A percentile compares a stretch with the other conserved stretches of the same genome.
Evolutionary conservation across 1,284 basidiomycete genomes (phyloP).

Genomic region (Cutaneotrichosporon cutaneum): DNA sequence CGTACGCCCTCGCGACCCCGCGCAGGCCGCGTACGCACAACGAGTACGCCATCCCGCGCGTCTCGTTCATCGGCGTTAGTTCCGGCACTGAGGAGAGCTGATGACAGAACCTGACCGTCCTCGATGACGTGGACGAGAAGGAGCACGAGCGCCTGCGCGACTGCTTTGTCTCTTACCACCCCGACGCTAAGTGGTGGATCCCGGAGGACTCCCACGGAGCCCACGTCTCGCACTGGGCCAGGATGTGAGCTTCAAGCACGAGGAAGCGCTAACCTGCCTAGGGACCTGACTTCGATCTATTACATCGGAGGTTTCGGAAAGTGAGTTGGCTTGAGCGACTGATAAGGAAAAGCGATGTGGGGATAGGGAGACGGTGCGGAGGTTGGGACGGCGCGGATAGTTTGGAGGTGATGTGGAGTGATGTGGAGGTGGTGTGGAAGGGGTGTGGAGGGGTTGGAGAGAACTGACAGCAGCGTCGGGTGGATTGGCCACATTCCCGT

Average conservation of each 20-base stretch:
- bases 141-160: constrained; percentile 29
- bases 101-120: constrained; percentile 42
- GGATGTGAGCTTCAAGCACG: constrained; percentile 36
- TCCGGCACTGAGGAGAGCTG: background rate
- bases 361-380: too few relatives aligned
- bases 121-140: constrained; percentile 28
- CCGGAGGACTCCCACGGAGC: constrained; percentile 37
- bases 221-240: constrained; percentile 47
- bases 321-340: constrained; percentile 45
- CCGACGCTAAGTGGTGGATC: constrained; percentile 49
- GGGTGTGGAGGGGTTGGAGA: background rate
- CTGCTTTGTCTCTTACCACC: constrained; percentile 46
- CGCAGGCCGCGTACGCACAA: constrained; percentile 49
- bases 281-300: constrained; percentile 55
- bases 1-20: constrained; percentile 59
- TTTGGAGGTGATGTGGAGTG: background rate
- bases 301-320: constrained; percentile 68
- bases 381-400: background rate
- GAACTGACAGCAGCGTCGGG: constrained; percentile 45
- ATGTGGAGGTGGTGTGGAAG: background rate
- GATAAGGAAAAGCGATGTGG: background rate
- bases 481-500: constrained; percentile 63
- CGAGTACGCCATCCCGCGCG: constrained; percentile 53
- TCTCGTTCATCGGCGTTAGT: constrained; percentile 60
- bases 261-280: background rate